phyloP scores from a whole-genome alignment of 176 grass and related monocot genomes.

The Oryza rufipogon region DNA sequence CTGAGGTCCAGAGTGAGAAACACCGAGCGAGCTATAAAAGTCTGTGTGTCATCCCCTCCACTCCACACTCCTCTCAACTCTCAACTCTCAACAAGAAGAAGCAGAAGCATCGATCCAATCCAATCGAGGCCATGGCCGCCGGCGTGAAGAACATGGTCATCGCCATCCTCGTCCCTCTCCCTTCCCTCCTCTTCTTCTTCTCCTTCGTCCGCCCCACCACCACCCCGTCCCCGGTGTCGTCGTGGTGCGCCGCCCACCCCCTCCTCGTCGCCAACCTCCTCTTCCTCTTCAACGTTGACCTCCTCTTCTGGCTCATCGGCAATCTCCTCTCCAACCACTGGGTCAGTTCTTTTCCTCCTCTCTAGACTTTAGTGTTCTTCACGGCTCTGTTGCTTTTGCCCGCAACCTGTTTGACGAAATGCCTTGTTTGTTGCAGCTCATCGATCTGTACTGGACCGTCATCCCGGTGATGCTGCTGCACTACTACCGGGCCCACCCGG shows the following conservation, averaged over 20 bases:
- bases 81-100: no score
- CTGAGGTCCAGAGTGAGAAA: no score
- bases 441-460: conserved; percentile 96
- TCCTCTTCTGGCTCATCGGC: conserved; percentile 94
- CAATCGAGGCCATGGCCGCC: conserved; percentile 33
- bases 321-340: conserved; percentile 88
- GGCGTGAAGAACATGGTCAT: conserved; percentile 62
- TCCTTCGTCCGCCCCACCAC: conserved; percentile 47
- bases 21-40: no score
- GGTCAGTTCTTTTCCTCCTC: conserved; percentile 36
- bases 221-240: background rate
- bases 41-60: no score
- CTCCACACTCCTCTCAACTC: no score
- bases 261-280: conserved; percentile 83
- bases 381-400: background rate
- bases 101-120: no score
- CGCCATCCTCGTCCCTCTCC: conserved; percentile 73
- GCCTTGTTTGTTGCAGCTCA: conserved; percentile 42
- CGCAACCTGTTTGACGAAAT: conserved; percentile 36
- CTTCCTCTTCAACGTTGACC: conserved; percentile 89
- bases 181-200: conserved; percentile 86
- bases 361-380: no score
- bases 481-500: conserved; percentile 75
- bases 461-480: conserved; percentile 88
- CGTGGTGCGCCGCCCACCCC: conserved; percentile 74